Evolutionary conservation across 768 basidiomycete species (phyloP), one percentile per base, ranked within the genome.

Genomic region (Xerocomellus amylosporus): DNA sequence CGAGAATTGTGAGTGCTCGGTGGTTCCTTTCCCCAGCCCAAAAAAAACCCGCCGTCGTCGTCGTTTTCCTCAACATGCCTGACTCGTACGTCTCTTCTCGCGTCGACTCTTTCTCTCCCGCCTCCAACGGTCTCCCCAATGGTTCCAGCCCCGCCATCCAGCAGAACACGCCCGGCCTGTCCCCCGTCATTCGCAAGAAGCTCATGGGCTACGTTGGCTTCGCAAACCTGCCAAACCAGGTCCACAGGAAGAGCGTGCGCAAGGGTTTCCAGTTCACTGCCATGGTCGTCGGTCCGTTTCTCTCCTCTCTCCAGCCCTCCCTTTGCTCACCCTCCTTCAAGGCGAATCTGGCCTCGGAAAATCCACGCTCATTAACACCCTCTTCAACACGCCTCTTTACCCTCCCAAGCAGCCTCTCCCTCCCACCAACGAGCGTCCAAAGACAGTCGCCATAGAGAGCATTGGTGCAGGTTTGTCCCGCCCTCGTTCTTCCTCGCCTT

Each of bases 301-400:
- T 45, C 51, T 60, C 58, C 56, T 54, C 39, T 33, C 3, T 14
- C 12, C 24, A 13, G 0, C 43, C 42, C 58, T 61, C 49, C 51
- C 53, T 62, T 51, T 60, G 52, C 43, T 33, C 31, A 34, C 28
- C 15, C 13, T 17, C 7, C n/a, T 31, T 33, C 12, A 51, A 94
- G 94, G 94, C 74, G 96, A 99, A 78, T 98, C 96, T 50, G 97
- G 97, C 49, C 82, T 99, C 56, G 97, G 97, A 51, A 99, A 99
- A 79, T 99, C 97, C 4, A 99, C 97, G 12, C 84, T 98, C 69
- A 88, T 99, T 73, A 99, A 99, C 75, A 99, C 97, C 20, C 83
- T 99, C 62, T 99, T 99, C 85, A 93, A 97, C 72, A 98, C 97
- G 37, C 83, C 86, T 54, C 89, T 99, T 55, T 97, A 98, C 74